Percentiles rank a stretch among this genome's conserved stretches.
phyloP scores from a whole-genome alignment of 805 yeast genomes.

The Sporopachydermia lactativora region DNA sequence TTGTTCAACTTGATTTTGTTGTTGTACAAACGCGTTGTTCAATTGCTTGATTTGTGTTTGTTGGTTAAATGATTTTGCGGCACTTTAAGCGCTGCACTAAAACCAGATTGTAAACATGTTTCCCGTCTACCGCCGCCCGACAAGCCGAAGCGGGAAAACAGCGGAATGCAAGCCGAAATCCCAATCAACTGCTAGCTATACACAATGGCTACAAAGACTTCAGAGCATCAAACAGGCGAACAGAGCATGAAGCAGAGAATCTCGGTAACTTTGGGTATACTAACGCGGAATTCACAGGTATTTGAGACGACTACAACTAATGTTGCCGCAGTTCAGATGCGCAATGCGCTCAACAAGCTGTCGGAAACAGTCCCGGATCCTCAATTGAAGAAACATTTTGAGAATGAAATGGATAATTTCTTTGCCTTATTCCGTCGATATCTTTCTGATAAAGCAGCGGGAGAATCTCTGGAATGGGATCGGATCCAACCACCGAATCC shows the following conservation, averaged over 20 bases:
- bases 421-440: conserved; percentile 90
- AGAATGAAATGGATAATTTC: conserved; percentile 87
- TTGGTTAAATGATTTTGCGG: no score
- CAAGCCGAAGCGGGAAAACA: conserved; percentile 1
- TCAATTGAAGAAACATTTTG: conserved; percentile 38
- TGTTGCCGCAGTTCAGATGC: conserved; percentile 95
- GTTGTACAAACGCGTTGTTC: background rate
- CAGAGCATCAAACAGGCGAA: background rate
- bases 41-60: no score
- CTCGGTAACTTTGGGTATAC: background rate
- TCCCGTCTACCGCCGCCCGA: background rate
- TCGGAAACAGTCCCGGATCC: conserved; percentile 62
- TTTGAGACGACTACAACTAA: conserved; percentile 91
- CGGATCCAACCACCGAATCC: conserved; percentile 82
- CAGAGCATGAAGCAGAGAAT: background rate
- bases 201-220: background rate
- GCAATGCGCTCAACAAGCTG: conserved; percentile 82
- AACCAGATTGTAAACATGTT: conserved; percentile 1
- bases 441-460: conserved; percentile 76
- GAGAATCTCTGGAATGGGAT: conserved; percentile 84
- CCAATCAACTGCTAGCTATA: background rate
- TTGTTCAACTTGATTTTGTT: background rate
- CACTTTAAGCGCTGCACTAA: no score
- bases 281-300: conserved; percentile 32
- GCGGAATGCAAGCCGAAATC: conserved; percentile 2